Evolutionary conservation across 306 rosid genomes (phyloP), one percentile per base, ranked within the genome.

Genomic region (Chamaecrista fasciculata): DNA sequence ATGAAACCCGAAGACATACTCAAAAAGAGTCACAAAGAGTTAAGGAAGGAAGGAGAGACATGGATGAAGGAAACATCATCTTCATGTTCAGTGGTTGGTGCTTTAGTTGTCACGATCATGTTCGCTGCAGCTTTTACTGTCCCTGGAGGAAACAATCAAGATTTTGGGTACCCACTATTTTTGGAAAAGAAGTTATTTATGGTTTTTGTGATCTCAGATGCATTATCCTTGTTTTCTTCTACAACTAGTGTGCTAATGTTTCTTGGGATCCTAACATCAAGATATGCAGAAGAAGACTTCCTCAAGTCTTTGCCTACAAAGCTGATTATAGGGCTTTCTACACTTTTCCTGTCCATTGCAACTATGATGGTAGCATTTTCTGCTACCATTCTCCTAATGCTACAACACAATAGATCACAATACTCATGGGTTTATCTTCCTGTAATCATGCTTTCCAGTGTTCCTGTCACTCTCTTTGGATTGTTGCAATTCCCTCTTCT

Each of bases 31-130:
- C 59, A 57, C 14, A 29, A 28, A 2, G 8, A 70, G 0, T 58
- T 70, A 44, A 6, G 20, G 15, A 70, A 70, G 47, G 36, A 57
- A 5, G 67, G 75, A 26, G 67, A 70, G 29, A 48, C 48, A 33
- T 49, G 60, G 61, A 66, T 49, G 60, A 66, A 66, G 18, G 71
- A 21, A 3, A 66, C 59, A 10, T 31, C 71, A 7, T 2, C 1
- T 6, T 66, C 71, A 0, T 48, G 44, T 14, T 16, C 26, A 1
- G 12, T 66, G 47, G 71, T 66, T 2, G 48, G 60, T 8, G 28
- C 60, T 18, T 47, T 66, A 5, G 16, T 66, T 3, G 31, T 55
- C 7, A 66, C 59, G 8, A 34, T 66, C 0, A 55, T 48, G 20
- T 66, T 66, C 49, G 42, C 43, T 4, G 43, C 57, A 1, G 57